phyloP scores from a whole-genome alignment of 2,329 filamentous ascomycete species.

The Thelonectria blattea region DNA sequence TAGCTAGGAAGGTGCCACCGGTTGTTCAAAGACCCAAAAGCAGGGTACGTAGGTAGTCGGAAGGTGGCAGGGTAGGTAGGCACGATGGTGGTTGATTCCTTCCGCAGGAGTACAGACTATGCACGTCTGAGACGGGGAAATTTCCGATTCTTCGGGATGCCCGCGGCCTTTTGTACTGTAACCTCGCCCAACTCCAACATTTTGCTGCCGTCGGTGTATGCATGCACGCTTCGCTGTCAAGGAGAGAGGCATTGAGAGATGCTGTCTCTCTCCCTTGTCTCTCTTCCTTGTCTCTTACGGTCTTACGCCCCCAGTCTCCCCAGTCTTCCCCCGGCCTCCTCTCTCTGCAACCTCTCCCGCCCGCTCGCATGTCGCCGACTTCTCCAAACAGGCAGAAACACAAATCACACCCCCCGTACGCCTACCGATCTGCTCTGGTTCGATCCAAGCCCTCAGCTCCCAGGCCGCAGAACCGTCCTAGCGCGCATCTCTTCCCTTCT shows the following conservation, averaged over 20 bases:
- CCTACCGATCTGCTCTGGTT: background rate
- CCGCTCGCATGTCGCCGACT: constrained; percentile 19
- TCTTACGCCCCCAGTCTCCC: no score
- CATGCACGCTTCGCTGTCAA: background rate
- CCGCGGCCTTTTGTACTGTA: constrained; percentile 10
- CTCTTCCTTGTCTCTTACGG: background rate
- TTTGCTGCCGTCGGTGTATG: background rate
- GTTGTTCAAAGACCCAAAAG: no score
- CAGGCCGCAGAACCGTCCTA: constrained; percentile 32
- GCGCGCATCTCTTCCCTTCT: constrained; percentile 17
- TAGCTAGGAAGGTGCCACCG: no score
- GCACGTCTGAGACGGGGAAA: background rate
- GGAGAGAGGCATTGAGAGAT: no score
- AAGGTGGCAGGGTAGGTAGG: no score
- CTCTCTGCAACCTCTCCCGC: background rate
- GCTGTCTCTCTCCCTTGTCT: no score
- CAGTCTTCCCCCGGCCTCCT: no score
- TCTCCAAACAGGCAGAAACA: constrained; percentile 5
- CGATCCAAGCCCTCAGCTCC: constrained; percentile 30
- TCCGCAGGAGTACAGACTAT: background rate
- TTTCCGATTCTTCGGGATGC: constrained; percentile 10
- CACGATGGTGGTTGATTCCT: no score
- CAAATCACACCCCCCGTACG: background rate
- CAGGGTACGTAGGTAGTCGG: no score
- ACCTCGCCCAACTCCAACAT: no score